Percentiles rank a stretch among this genome's conserved stretches.
phyloP scores from a whole-genome alignment of 1,284 basidiomycete genomes.

The Ceratobasidium sp. region DNA sequence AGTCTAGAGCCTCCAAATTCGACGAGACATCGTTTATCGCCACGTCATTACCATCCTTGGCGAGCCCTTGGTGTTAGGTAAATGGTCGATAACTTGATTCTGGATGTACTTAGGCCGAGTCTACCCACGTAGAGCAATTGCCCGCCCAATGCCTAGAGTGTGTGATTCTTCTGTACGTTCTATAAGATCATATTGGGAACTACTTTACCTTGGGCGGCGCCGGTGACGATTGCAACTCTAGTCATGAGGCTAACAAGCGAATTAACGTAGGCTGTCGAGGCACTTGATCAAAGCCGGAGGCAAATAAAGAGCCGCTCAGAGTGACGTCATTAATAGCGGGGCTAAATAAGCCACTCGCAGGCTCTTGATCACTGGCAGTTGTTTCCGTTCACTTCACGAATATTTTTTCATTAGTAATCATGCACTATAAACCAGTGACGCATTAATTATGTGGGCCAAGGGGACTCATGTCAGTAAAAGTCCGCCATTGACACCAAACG shows the following conservation, averaged over 20 bases:
- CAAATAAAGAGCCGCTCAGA: no score
- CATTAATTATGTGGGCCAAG: background rate
- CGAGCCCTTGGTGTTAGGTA: constrained; percentile 52
- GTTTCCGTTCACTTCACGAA: no score
- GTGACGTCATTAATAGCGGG: no score
- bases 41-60: constrained; percentile 60
- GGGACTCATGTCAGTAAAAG: background rate
- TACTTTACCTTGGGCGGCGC: constrained; percentile 58
- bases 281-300: no score
- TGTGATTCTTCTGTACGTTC: background rate
- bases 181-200: background rate
- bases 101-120: no score
- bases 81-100: no score
- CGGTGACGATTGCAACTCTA: constrained; percentile 59
- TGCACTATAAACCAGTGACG: no score
- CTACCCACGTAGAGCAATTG: constrained; percentile 58
- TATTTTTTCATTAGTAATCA: no score
- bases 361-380: no score
- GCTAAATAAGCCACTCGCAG: no score
- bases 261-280: no score
- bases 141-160: constrained; percentile 57
- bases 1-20: constrained; percentile 55
- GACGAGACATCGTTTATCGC: constrained; percentile 59
- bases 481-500: constrained; percentile 4
- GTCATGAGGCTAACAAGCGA: background rate